phyloP scores from a whole-genome alignment of 1,284 basidiomycete species.

The Irpex sp. region DNA sequence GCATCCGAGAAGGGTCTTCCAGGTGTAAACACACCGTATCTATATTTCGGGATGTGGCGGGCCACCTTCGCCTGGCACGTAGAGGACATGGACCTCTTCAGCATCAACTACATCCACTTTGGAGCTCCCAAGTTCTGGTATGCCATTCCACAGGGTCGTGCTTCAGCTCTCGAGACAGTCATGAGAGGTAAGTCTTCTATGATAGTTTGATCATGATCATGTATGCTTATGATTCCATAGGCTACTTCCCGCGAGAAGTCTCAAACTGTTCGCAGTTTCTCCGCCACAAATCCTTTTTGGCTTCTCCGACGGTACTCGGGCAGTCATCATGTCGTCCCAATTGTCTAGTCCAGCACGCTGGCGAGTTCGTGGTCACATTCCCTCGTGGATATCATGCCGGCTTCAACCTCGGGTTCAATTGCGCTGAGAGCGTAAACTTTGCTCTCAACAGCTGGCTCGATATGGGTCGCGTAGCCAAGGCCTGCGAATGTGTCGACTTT shows the following conservation, averaged over 20 bases:
- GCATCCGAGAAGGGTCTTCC: conserved; percentile 68
- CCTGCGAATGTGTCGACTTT: conserved; percentile 78
- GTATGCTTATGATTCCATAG: conserved; percentile 30
- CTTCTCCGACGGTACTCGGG: conserved; percentile 80
- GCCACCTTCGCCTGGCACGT: conserved; percentile 99
- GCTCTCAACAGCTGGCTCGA: conserved; percentile 95
- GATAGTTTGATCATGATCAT: no score
- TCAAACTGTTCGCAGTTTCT: conserved; percentile 88
- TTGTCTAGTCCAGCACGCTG: conserved; percentile 81
- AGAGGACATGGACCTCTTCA: conserved; percentile 96
- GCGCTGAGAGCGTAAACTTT: conserved; percentile 97
- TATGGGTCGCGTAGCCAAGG: conserved; percentile 76
- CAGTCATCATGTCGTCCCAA: conserved; percentile 84
- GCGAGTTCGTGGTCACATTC: conserved; percentile 96
- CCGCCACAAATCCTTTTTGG: conserved; percentile 94
- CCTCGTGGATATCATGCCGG: conserved; percentile 94
- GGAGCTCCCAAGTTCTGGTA: conserved; percentile 98
- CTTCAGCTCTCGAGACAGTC: conserved; percentile 70
- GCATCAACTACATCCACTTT: conserved; percentile 99
- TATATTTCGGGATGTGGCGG: conserved; percentile 99
- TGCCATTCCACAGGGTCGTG: conserved; percentile 84
- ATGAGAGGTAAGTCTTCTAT: conserved; percentile 60
- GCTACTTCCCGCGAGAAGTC: conserved; percentile 83
- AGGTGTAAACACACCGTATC: conserved; percentile 95
- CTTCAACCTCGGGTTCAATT: conserved; percentile 97